Conservation (phyloP, 352 stramenopile genomes). For the Elongisporangium undulatum region DNA sequence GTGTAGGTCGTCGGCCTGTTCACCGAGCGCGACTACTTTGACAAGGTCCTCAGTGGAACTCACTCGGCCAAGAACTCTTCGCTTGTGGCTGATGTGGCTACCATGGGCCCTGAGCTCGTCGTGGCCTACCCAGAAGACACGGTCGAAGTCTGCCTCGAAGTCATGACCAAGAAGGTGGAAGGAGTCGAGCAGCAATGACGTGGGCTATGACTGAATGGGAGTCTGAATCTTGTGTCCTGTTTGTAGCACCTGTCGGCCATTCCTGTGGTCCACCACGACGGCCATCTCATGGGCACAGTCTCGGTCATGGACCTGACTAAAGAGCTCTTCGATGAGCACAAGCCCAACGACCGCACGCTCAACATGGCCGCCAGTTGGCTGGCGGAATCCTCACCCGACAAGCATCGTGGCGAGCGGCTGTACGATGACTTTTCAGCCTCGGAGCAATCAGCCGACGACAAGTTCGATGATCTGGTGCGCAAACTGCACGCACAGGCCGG, state of each 20-base stretch:
- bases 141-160: constrained; percentile 29
- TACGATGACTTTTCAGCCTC: constrained; percentile 20
- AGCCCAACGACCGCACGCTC: not conserved
- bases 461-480: not conserved
- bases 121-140: constrained; percentile 33
- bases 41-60: constrained; percentile 30
- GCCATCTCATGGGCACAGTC: constrained; percentile 28
- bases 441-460: constrained; percentile 8
- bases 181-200: not conserved
- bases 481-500: not conserved
- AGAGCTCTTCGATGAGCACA: constrained; percentile 22
- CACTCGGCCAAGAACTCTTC: constrained; percentile 21
- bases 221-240: not conserved
- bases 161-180: constrained; percentile 33
- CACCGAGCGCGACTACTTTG: constrained; percentile 41
- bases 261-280: constrained; percentile 33
- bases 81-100: constrained; percentile 29
- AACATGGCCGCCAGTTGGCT: constrained; percentile 4
- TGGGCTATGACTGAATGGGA: not conserved
- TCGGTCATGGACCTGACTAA: constrained; percentile 28
- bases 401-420: constrained; percentile 14
- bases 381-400: constrained; percentile 21
- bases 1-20: constrained; percentile 32
- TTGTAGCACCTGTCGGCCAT: constrained; percentile 25
- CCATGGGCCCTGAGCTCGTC: constrained; percentile 27